These are phyloP conservation scores for Adansonia rubrostipa DNA, from an alignment of 441 rosid genomes.

Conservation along the genomic window DNA sequence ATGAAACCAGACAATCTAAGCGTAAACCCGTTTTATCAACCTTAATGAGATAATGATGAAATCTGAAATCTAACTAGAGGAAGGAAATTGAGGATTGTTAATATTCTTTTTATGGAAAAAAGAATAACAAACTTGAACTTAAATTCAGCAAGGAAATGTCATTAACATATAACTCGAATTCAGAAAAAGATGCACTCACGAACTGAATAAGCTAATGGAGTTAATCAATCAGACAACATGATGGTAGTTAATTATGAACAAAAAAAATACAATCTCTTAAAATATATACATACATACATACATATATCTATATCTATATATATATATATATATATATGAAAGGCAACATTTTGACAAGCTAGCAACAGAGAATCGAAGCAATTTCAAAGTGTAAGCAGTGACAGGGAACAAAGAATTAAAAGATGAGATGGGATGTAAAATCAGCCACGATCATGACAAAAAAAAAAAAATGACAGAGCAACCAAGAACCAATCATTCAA, in stretches of 20 bases:
- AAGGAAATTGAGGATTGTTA: no score
- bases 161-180: no score
- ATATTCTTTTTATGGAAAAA: no score
- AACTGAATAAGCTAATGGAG: background rate
- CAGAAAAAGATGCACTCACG: no score
- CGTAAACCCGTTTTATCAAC: no score
- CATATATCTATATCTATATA: no score
- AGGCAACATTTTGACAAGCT: background rate
- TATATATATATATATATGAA: background rate
- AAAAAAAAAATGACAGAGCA: background rate
- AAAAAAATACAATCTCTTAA: background rate
- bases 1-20: background rate
- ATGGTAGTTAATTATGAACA: background rate
- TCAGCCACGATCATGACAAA: no score
- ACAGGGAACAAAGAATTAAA: background rate
- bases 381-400: background rate
- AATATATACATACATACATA: background rate
- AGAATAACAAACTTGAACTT: background rate
- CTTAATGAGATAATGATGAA: no score
- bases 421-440: background rate
- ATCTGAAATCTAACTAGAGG: no score
- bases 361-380: background rate
- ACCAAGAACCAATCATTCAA: constrained; percentile 14
- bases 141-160: background rate
- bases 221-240: background rate